Evolutionary conservation across 169 alveolate species (phyloP), one percentile per base, ranked within the genome.

Genomic region (Eimeria brunetti): DNA sequence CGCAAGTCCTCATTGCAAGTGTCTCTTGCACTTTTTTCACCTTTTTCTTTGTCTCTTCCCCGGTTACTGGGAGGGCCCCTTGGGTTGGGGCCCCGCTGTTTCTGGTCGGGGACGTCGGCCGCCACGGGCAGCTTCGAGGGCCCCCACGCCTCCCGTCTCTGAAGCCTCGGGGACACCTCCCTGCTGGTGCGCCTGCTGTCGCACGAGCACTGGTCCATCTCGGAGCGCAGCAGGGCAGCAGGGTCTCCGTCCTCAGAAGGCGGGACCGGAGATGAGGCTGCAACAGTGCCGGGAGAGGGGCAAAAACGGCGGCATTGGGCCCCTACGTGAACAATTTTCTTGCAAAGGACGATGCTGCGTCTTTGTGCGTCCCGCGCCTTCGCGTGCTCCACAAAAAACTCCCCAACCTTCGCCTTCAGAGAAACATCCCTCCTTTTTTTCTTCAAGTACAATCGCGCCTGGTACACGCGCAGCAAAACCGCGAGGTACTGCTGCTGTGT

Each of bases 401-500:
- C 95, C 53, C 95, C 95, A 41, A 92, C 92, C 49, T 81, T 81
- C 75, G 92, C 88, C 76, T 64, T 80, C 85, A 92, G 30, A 27
- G 75, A 58, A 11, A 49, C 73, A 51, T 64, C 73, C 30, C 62
- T 62, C 76, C 69, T 51, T 24, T 92, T 51, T 38, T 60, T 80
- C 71, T 64, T 75, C 20, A 92, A 71, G 16, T 75, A 33, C 67
- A 92, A 36, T 16, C 80, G 73, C 27, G 89, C 92, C 11, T 81
- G 92, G 33, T 64, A 62, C 9, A 88, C 53, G 20, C 80, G 64
- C 91, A 92, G 58, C 75, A 88, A 53, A 24, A 81, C 95, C 8
- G 95, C 95, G 16, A 92, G 92, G n/a, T 58, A 56, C 88, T 92
- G 95, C 44, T 86, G 80, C 60, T 62, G 89, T 30, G 95, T 92